These are phyloP conservation scores for Lavandula angustifolia DNA, from an alignment of 257 asterid species.

Conservation along the genomic window DNA sequence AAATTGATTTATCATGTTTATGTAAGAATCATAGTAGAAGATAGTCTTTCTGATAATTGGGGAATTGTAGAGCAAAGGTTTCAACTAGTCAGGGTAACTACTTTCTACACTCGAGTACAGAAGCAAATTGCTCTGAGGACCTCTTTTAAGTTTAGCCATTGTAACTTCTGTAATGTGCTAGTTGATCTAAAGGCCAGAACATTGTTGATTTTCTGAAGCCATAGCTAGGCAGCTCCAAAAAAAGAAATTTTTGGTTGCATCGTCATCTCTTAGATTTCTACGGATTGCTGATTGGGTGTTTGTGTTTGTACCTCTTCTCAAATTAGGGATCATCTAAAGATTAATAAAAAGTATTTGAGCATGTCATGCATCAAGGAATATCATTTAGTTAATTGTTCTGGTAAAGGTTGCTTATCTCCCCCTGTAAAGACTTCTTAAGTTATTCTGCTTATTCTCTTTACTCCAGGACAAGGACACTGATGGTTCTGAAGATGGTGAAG, in stretches of 20 bases:
- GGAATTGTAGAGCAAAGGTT: background rate
- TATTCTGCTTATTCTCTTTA: background rate
- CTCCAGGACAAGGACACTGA: slow-evolving; percentile 65
- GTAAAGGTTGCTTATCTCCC: background rate
- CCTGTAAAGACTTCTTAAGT: background rate
- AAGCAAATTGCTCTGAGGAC: background rate
- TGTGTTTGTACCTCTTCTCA: background rate
- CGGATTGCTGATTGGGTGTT: background rate
- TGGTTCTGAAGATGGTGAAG: slow-evolving; percentile 59
- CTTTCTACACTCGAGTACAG: too few relatives aligned
- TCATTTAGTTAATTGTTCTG: background rate
- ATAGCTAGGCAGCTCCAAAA: background rate
- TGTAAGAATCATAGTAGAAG: background rate
- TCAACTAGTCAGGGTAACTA: background rate
- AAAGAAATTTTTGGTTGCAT: too few relatives aligned
- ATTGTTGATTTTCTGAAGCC: background rate
- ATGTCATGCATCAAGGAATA: background rate
- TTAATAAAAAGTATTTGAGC: background rate
- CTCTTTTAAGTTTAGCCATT: background rate
- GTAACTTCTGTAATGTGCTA: background rate
- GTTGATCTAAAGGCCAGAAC: slow-evolving; percentile 2
- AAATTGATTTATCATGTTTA: background rate
- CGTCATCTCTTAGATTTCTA: background rate
- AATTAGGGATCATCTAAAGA: background rate
- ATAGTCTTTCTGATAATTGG: background rate